Base-by-base conservation (phyloP, 345 rosid genomes). In the Conringia planisiliqua region DNA sequence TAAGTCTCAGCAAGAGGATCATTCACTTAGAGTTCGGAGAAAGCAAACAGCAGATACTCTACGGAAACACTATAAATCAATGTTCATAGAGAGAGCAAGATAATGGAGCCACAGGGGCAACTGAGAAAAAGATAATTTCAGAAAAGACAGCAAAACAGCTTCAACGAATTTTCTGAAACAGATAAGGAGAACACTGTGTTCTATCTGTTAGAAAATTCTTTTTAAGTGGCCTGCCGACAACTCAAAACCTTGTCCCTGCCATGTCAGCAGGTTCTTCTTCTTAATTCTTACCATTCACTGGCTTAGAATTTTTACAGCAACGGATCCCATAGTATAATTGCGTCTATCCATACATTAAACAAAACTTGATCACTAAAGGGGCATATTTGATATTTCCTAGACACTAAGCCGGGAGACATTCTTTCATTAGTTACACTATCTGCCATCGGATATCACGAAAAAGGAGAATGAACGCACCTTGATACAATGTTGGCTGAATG, bases 401-500 rank as follows among this genome's bases (percentile, higher is more conserved):
- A 55, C 48, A 35, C 48, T 64, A 33, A n/a, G 7, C 16, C 35
- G 22, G 44, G 32, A 42, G 63, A 30, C 58, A 24, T 39, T 62
- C n/a, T 44, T 70, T 26, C 32, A 2, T 24, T 55, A 62, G 8
- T 36, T 56, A 36, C 64, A 35, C 26, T 30, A 60, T 68, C 56
- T 51, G 30, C 18, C 75, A 63, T 27, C 66, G 4, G 30, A 56
- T 56, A 66, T 10, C 55, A 64, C 50, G 8, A 48, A 72, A 17
- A 59, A 68, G 69, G 65, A 81, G 38, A 57, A 64, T 48, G 35
- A 58, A 73, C 72, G 77, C 74, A 90, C 98, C 99, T 96, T 71
- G 98, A 92, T 55, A 96, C 96, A 74, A 96, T 92, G 83, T 96
- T 96, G 75, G 98, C 97, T 46, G 99, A 87, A 86, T 92, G 99